These are phyloP conservation scores for Daldinia childiae DNA, from an alignment of 495 filamentous ascomycete species.

Conservation along the genomic window DNA sequence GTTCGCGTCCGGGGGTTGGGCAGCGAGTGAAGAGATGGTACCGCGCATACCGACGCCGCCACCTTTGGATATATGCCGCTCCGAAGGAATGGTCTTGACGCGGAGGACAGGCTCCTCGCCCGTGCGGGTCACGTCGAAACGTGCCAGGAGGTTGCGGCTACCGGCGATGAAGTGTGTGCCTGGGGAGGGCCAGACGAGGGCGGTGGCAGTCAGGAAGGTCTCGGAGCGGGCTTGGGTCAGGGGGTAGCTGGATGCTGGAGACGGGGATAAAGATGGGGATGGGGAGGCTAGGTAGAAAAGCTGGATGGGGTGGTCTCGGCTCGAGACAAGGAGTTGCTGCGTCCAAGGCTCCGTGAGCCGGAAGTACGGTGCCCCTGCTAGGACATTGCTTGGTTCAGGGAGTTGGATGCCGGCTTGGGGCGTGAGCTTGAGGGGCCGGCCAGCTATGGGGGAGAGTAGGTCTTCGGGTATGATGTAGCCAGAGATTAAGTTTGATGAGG, in stretches of 20 bases:
- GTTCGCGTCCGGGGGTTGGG: conserved; percentile 44
- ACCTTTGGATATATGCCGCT: conserved; percentile 72
- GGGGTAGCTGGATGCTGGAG: conserved; percentile 68
- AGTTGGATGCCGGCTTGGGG: conserved; percentile 69
- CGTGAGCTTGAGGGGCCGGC: conserved; percentile 59
- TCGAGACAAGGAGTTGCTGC: conserved; percentile 72
- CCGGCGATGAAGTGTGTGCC: conserved; percentile 77
- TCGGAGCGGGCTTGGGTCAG: conserved; percentile 81
- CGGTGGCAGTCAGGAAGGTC: conserved; percentile 76
- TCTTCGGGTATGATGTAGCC: conserved; percentile 77
- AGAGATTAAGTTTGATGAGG: conserved; percentile 71
- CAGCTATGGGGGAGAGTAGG: conserved; percentile 65
- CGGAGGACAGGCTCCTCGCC: conserved; percentile 66
- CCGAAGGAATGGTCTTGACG: conserved; percentile 79
- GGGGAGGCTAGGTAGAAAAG: conserved; percentile 58
- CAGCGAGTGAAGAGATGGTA: conserved; percentile 72
- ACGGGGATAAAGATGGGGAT: conserved; percentile 39
- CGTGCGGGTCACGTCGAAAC: conserved; percentile 78
- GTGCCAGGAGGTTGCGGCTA: conserved; percentile 72
- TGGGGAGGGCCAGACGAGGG: conserved; percentile 71
- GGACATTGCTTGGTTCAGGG: conserved; percentile 75
- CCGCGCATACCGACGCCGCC: conserved; percentile 85
- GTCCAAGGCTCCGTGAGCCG: conserved; percentile 70
- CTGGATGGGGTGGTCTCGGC: conserved; percentile 77
- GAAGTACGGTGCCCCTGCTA: conserved; percentile 78